Base-by-base conservation (phyloP, 106 monocot genomes). In the Iris macrosiphon region DNA sequence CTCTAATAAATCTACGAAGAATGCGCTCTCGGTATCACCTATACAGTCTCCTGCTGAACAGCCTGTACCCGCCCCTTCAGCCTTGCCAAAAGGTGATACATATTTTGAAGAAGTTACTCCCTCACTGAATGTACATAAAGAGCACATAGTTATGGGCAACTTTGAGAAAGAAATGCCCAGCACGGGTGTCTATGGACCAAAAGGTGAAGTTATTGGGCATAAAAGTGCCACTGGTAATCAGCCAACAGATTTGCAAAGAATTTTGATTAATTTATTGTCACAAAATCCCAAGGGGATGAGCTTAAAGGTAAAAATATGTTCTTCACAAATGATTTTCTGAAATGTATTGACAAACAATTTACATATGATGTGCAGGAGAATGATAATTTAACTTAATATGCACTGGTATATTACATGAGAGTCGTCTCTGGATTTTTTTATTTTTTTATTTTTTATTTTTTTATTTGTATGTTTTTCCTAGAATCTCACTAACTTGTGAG, bases 271-370 rank as follows among this genome's bases (percentile, higher is more conserved):
- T 54, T 6, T 70, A 46, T 72, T 89, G 7, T 66, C 73, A 42
- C 64, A 82, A 72, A 86, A 77, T 65, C 72, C 96, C 0, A 90
- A 90, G 32, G 96, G 86, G 21, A 80, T 83, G 66, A 83, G 49
- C 62, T 77, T 80, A 61, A 90, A 90, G 90, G 96, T 98, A 59
- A 56, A 54, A 40, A 30, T 15, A 24, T 60, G 19, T 13, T 31
- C 27, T 51, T 51, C 16, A 2, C n/a, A 30, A n/a, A 14, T 5
- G 2, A 30, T 30, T 29, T 24, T n/a, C n/a, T 21, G 2, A 46
- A 24, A 7, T 22, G 24, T 42, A 14, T 16, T 1, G 1, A 59
- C 6, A 1, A 46, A 3, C 13, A 27, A 27, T 49, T 46, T 10
- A 48, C 1, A 49, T 49, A 2, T 49, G n/a, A n/a, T n/a, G n/a